Evolutionary conservation across 1,284 basidiomycete species (phyloP), one percentile per base, ranked within the genome.

Genomic region (Ustilago vetiveriae): DNA sequence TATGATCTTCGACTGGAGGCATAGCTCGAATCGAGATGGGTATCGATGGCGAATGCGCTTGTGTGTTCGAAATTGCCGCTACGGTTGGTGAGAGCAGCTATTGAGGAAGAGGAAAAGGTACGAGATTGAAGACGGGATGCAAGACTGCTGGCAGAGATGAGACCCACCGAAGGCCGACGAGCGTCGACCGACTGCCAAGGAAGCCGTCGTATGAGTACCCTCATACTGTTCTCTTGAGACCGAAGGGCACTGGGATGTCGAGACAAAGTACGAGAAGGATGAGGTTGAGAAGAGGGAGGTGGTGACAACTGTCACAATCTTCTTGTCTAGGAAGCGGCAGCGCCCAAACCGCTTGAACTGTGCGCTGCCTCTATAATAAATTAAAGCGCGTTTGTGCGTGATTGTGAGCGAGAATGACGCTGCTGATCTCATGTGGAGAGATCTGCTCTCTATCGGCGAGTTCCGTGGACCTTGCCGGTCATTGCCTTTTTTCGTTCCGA

Each of bases 191-290:
- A 42, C 40, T 49, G 55, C 39, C 32, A 53, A 30, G 55, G 55
- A 42, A 65, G 62, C 46, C 62, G 62, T 50, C 55, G 36, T 24
- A 65, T 48, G 62, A 50, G 54, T 49, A 65, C 45, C 62, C 62
- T 53, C 62, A 65, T 65, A 7, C n/a, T 65, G 47, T 14, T 14
- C n/a, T 24, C 5, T 17, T n/a, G 37, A 23, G n/a, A 22, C 22
- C 9, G 35, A 21, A 22, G 11, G 13, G 11, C n/a, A 26, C 6
- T 16, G 9, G 2, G 50, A n/a, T 37, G 36, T 21, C 21, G 4
- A 7, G 17, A 3, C 21, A 37, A 37, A 19, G 14, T 23, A 19
- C 13, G 7, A 29, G 13, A 29, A 13, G 16, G 16, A 7, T 17
- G 24, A 24, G 42, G 6, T 29, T 13, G 14, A 24, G 13, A 11